Base-by-base conservation (phyloP, 1,139 yeast genomes). In the Geotrichum reessii region DNA sequence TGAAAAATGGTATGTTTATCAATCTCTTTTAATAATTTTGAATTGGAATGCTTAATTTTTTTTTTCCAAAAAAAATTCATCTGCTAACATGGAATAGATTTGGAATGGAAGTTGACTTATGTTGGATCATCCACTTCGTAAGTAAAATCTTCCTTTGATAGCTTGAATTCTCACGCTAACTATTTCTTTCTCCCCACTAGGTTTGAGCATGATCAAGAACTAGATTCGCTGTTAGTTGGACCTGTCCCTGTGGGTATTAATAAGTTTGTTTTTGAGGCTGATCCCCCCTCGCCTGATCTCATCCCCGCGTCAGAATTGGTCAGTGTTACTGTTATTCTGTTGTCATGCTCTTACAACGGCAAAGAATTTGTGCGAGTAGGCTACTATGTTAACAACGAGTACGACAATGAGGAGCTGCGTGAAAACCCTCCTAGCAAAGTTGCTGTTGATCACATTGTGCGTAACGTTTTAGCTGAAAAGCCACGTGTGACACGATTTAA, bases 201-300 rank as follows among this genome's bases (percentile, higher is more conserved):
- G 44, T 73, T 90, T 61, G 97, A 93, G 66, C 97, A 93, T 67
- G 99, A 93, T 73, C 99, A 95, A 74, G 98, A 92, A 70, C 77
- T 93, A 59, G 99, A 93, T 70, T 90, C 97, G 1, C 85, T 95
- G 52, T 77, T 95, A 27, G 99, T 93, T 3, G 99, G 99, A 0
- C 99, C 99, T 0, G 96, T 93, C 3, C 99, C 99, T 0, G 96
- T 93, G 3, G 99, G 99, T 0, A 85, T 93, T 56, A 93, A 93
- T 71, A 92, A 93, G 73, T 95, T 93, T 67, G 79, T 92, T 19
- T 88, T 93, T 71, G 84, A 89, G 40, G 98, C 99, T 0, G 98
- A 93, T 68, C 96, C 99, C 0, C 99, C 99, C 1, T 85, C 93
- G 1, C 96, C 97, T 0, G 98, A 93, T 65, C 76, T 92, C 64